Conservation (phyloP, 768 basidiomycete genomes). For the Kwoniella bestiolae region DNA sequence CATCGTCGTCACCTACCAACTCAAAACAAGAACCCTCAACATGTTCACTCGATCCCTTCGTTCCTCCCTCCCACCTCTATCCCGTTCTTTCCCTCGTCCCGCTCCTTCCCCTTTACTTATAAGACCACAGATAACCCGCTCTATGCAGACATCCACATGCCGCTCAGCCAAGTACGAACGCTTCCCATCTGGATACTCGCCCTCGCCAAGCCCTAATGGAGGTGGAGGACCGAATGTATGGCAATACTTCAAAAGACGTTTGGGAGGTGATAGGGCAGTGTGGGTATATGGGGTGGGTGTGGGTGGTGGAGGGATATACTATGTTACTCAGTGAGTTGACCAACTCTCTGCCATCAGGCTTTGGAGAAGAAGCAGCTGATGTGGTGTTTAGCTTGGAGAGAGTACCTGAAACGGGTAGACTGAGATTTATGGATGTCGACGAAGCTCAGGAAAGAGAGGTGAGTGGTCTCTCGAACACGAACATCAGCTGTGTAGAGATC, state of each 20-base stretch:
- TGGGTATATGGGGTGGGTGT: conserved; percentile 48
- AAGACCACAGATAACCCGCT: conserved; percentile 2
- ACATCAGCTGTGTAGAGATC: neutral
- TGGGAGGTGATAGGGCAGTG: conserved; percentile 52
- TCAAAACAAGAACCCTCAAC: neutral
- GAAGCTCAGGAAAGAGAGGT: conserved; percentile 66
- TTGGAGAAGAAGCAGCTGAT: neutral
- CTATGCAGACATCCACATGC: conserved; percentile 6
- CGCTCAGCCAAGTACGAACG: conserved; percentile 44
- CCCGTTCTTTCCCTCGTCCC: conserved; percentile 2
- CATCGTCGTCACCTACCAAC: too few relatives aligned
- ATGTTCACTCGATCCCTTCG: conserved; percentile 10
- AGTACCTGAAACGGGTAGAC: conserved; percentile 82
- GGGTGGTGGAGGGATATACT: conserved; percentile 48
- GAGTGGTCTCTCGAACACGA: conserved; percentile 58
- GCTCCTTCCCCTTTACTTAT: neutral
- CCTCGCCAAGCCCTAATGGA: conserved; percentile 21
- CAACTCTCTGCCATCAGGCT: neutral
- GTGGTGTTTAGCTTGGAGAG: conserved; percentile 69
- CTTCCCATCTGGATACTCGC: conserved; percentile 28
- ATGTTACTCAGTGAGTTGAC: conserved; percentile 50
- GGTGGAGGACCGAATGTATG: conserved; percentile 29
- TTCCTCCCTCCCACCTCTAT: neutral
- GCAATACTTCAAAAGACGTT: conserved; percentile 34
- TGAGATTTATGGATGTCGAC: conserved; percentile 83